Base-by-base conservation (phyloP, 495 filamentous ascomycete genomes). In the Talaromyces liani region DNA sequence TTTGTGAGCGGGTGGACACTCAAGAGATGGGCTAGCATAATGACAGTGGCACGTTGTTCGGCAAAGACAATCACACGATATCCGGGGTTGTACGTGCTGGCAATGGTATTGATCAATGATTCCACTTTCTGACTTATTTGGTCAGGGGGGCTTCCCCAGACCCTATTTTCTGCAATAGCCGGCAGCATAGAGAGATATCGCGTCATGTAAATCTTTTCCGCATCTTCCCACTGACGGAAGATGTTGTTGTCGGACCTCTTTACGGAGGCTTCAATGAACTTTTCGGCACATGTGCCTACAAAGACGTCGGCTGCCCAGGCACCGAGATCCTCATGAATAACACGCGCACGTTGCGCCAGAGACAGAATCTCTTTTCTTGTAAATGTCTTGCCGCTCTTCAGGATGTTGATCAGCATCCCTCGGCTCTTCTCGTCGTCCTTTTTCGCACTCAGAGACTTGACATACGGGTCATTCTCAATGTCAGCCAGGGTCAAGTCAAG, bases 51-150 rank as follows among this genome's bases (percentile, higher is more conserved):
- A 58, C 92, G 71, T 67, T 93, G 87, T 60, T 86, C 77, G 7
- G 87, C 91, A 66, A 98, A 98, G 1, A 97, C 75, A 7, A 98
- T 82, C 0, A 90, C 89, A 0, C 85, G 82, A 24, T 88, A 85
- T 0, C 76, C 73, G 9, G 76, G 72, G 1, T 66, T 62, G 4
- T 82, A 66, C 33, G 78, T 73, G 7, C 67, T 67, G 0, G 75
- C 70, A 7, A 93, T 74, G 25, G 84, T 77, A 0, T 79, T 64
- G 9, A 93, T 68, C 34, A 95, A 71, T 1, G 66, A 69, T 36
- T 73, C 64, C 6, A 85, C 67, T 65, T 91, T 92, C 6, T 74
- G 65, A 0, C 88, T 85, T 0, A 85, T 62, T 20, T 72, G 60
- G 14, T 60, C 47, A 51, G 22, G 29, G 20, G n/a, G 27, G 20